These are phyloP conservation scores for Umbelopsis sp. DNA, from an alignment of 371 early-diverging fungal genomes.

Conservation along the genomic window DNA sequence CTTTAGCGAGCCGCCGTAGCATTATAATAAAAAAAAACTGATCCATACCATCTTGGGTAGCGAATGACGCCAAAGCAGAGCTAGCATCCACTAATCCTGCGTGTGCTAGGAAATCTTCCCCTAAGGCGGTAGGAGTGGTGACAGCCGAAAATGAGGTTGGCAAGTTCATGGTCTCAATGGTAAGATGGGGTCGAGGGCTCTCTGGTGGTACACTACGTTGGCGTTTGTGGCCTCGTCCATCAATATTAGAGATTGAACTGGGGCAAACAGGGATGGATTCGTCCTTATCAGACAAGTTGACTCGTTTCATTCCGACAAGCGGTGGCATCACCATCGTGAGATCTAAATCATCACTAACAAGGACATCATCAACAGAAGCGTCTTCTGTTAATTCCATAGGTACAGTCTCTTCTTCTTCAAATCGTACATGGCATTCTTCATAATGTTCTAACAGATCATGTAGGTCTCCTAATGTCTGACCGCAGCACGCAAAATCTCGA, in stretches of 20 bases:
- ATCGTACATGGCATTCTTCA: constrained; percentile 82
- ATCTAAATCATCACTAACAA: not conserved
- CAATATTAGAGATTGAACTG: not conserved
- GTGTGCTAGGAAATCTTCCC: not conserved
- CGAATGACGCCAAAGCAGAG: constrained; percentile 1
- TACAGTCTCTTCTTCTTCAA: constrained; percentile 4
- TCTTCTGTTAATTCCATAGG: not conserved
- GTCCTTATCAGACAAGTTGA: not conserved
- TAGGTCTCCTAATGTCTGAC: constrained; percentile 72
- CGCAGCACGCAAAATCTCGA: constrained; percentile 91
- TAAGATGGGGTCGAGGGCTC: not conserved
- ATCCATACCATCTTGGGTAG: constrained; percentile 14
- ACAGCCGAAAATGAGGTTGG: constrained; percentile 3
- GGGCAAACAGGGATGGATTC: not conserved
- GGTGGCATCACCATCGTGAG: not conserved
- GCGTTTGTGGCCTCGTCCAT: not conserved
- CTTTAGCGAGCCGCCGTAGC: no score
- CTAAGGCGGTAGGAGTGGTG: not conserved
- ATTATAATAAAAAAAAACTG: not conserved
- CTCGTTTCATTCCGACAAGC: not conserved
- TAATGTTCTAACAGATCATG: constrained; percentile 92
- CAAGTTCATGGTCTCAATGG: not conserved
- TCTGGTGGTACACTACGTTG: constrained; percentile 14
- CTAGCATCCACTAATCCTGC: not conserved
- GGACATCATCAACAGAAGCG: not conserved